Evolutionary conservation across 441 rosid species (phyloP).

Genomic region (Isatis lusitanica): DNA sequence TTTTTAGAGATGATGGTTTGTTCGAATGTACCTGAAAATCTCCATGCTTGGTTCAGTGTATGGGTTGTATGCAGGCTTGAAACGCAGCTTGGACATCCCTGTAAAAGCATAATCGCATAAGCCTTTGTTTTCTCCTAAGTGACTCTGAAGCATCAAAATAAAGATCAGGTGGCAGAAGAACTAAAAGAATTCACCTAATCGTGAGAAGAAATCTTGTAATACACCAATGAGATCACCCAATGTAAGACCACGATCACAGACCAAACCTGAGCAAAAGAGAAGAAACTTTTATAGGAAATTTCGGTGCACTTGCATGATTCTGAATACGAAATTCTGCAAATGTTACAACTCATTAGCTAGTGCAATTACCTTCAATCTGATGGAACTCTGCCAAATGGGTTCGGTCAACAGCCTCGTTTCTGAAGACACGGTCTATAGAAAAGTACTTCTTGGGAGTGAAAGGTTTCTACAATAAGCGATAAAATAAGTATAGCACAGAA

Average conservation of each 20-base stretch:
- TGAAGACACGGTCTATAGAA: constrained; percentile 94
- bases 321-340: not conserved
- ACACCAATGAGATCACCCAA: constrained; percentile 92
- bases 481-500: constrained; percentile 1
- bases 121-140: constrained; percentile 2
- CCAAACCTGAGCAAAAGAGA: constrained; percentile 64
- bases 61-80: constrained; percentile 97
- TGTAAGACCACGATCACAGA: constrained; percentile 90
- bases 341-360: constrained; percentile 1
- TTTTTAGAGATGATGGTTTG: not conserved
- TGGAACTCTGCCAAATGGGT: constrained; percentile 98
- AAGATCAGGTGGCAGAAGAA: not conserved
- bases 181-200: constrained; percentile 55
- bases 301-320: not conserved
- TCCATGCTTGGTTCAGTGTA: constrained; percentile 98
- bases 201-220: constrained; percentile 79
- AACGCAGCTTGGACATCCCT: constrained; percentile 88
- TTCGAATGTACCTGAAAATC: constrained; percentile 66
- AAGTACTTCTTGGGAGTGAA: constrained; percentile 83
- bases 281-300: not conserved
- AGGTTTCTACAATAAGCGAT: constrained; percentile 46
- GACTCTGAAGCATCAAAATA: not conserved
- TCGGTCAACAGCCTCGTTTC: constrained; percentile 93
- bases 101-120: constrained; percentile 17
- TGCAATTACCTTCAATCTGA: constrained; percentile 82